phyloP scores from a whole-genome alignment of 2,329 filamentous ascomycete genomes.

The Sporothrix pallida region DNA sequence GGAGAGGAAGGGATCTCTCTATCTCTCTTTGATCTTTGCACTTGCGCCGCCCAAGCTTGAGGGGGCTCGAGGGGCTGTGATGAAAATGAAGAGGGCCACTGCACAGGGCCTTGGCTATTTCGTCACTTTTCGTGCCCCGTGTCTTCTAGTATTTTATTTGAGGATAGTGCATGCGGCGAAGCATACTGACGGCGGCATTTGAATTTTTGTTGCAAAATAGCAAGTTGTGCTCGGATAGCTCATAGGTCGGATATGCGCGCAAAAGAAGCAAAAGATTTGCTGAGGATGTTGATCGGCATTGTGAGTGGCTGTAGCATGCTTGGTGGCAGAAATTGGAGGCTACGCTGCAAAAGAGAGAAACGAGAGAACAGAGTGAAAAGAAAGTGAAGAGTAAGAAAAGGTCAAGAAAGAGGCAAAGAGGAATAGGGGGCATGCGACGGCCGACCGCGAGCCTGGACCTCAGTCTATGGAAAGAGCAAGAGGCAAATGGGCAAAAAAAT shows the following conservation, averaged over 20 bases:
- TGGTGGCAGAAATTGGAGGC: constrained; percentile 21
- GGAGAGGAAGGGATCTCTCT: too few species aligned
- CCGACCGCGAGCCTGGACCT: constrained; percentile 22
- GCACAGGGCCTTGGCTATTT: too few species aligned
- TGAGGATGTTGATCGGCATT: constrained; percentile 10
- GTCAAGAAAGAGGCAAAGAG: too few species aligned
- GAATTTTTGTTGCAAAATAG: background rate
- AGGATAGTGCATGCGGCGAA: too few species aligned
- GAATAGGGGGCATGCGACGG: background rate
- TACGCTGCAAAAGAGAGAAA: background rate
- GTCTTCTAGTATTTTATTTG: too few species aligned
- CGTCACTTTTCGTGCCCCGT: constrained; percentile 9
- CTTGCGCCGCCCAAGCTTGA: background rate
- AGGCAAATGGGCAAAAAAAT: background rate
- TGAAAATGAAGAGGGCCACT: too few species aligned
- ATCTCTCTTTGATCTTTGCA: background rate
- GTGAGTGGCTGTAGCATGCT: constrained; percentile 6
- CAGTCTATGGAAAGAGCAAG: background rate
- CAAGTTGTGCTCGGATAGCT: background rate
- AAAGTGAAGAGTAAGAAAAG: background rate
- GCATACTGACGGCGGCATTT: background rate
- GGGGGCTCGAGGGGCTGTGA: too few species aligned
- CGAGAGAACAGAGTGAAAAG: background rate
- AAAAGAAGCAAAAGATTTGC: background rate
- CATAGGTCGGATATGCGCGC: constrained; percentile 19